Conservation (phyloP, 208 protist genomes). For the Acanthamoeba rhysodes region DNA sequence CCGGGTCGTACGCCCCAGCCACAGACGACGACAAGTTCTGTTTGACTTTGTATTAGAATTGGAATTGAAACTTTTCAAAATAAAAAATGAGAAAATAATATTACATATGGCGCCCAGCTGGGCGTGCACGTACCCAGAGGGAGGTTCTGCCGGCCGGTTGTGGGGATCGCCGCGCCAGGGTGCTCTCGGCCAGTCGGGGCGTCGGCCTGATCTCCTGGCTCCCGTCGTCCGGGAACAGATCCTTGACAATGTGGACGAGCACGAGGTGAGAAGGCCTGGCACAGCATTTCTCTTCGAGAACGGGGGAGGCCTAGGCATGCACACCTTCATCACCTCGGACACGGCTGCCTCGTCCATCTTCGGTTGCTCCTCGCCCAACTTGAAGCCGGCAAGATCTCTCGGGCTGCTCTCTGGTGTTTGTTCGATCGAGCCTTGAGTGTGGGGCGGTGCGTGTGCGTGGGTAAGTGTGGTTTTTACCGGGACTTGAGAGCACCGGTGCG, state of each 20-base stretch:
- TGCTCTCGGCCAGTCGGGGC: not conserved
- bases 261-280: not conserved
- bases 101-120: not conserved
- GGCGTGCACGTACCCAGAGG: not conserved
- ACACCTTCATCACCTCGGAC: not conserved
- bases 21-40: conserved; percentile 7
- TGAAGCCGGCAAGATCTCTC: not conserved
- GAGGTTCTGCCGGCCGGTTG: not conserved
- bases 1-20: not conserved
- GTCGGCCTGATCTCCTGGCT: not conserved
- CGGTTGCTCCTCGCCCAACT: not conserved
- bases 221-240: conserved; percentile 15
- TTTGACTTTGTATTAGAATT: not conserved
- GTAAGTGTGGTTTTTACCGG: not conserved
- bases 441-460: not conserved
- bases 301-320: no score
- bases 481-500: not conserved
- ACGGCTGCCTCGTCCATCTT: not conserved
- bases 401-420: not conserved
- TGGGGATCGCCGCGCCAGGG: not conserved
- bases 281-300: not conserved
- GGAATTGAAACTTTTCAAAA: not conserved
- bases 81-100: not conserved
- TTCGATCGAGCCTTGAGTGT: not conserved
- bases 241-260: not conserved